Base-by-base conservation (phyloP, 2,329 filamentous ascomycete genomes). In the Venturia effusa region DNA sequence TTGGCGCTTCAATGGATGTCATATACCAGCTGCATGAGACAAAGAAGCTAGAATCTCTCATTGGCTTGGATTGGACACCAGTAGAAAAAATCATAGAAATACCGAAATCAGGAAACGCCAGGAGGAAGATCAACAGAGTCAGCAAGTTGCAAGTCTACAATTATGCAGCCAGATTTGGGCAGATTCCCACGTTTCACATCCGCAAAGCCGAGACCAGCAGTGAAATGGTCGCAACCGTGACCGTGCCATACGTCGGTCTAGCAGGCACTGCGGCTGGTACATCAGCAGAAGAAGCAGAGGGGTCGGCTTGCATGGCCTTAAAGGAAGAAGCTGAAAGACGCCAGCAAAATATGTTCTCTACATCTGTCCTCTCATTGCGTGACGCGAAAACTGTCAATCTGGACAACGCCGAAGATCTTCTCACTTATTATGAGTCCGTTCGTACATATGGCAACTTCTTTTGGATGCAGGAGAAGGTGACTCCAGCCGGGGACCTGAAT, bases 151-250 rank as follows among this genome's bases (percentile, higher is more conserved):
- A 64, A 22, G 63, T 79, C 24, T 79, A 76, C 68, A 75, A 78
- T 64, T 78, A 77, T 68, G 75, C 75, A 41, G 76, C 77, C 2
- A 69, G 72, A 34, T 76, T 73, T 65, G 74, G 74, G 43, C 63
- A 68, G 1, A 65, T 76, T 22, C 77, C 77, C 6, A 32, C 61
- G 15, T 68, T 71, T 64, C 51, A 22, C 4, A 34, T 22, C 11
- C 51, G 51, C 30, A 57, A 57, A 57, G 27, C 15, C 30, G 43
- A 65, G 11, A 61, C 43, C 34, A 61, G 66, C 34, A 60, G n/a
- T 40, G 17, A 59, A 51, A 32, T 51, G 24, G 37, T 67, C 10
- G 63, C 69, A 7, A 66, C 71, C 63, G 70, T 73, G 27, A 70
- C 68, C 1, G 71, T 78, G 48, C 69, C 70, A 2, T 72, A 76